These are phyloP conservation scores for Saturnispora ahearnii DNA, from an alignment of 805 yeast species.

Conservation along the genomic window DNA sequence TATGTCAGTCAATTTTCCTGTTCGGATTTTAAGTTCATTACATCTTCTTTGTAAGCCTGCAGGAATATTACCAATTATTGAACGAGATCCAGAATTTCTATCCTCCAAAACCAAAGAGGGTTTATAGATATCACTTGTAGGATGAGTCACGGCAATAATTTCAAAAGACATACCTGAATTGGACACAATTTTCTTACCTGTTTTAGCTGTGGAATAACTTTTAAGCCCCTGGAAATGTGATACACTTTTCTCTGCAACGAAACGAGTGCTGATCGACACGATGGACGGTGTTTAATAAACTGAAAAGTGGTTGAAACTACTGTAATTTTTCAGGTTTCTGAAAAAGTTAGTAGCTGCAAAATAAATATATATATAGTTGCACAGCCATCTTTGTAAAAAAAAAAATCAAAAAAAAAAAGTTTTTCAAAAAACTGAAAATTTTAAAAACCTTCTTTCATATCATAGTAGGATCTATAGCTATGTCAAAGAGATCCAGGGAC, in stretches of 20 bases:
- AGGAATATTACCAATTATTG: conserved; percentile 68
- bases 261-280: neutral
- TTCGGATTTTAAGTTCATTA: conserved; percentile 47
- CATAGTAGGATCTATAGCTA: neutral
- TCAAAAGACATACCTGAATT: conserved; percentile 33
- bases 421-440: neutral
- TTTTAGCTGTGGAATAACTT: neutral
- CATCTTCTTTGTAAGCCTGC: conserved; percentile 82
- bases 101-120: conserved; percentile 46
- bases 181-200: neutral
- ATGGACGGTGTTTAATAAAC: neutral
- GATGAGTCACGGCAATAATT: conserved; percentile 47
- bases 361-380: neutral
- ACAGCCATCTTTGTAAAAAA: neutral
- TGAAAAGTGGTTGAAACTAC: neutral
- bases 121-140: conserved; percentile 49
- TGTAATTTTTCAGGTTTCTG: neutral
- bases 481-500: conserved; percentile 41
- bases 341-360: neutral
- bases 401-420: neutral
- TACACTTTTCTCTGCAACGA: neutral
- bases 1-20: conserved; percentile 52
- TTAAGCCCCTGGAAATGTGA: neutral
- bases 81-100: conserved; percentile 43
- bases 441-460: neutral